These are phyloP conservation scores for Kwoniella bestiolae DNA, from an alignment of 768 basidiomycete genomes.

Conservation along the genomic window DNA sequence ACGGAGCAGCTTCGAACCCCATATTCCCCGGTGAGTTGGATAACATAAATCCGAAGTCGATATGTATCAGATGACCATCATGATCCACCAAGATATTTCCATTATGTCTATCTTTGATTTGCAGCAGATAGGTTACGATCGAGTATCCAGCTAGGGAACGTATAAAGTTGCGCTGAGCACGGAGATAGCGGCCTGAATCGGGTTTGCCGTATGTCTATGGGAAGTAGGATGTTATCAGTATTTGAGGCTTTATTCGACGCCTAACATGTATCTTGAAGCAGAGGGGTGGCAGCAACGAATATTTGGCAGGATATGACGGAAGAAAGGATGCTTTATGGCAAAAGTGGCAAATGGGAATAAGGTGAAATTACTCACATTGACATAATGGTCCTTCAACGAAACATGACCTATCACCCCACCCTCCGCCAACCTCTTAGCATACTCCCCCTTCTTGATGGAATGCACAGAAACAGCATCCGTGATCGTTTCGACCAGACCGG, in stretches of 20 bases:
- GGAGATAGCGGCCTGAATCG: conserved; percentile 79
- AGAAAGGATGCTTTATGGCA: too few species aligned
- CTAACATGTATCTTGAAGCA: too few species aligned
- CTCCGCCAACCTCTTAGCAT: conserved; percentile 80
- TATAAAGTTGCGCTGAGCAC: conserved; percentile 92
- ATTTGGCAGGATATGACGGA: too few species aligned
- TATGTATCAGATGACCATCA: conserved; percentile 90
- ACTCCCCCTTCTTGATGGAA: conserved; percentile 98
- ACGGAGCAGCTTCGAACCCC: conserved; percentile 98
- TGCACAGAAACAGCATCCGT: conserved; percentile 98
- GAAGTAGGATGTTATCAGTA: background rate
- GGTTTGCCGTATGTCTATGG: conserved; percentile 85
- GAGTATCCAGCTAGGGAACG: conserved; percentile 94
- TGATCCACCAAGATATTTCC: conserved; percentile 96
- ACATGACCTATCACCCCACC: conserved; percentile 79
- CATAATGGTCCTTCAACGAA: conserved; percentile 88
- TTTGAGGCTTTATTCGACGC: too few species aligned
- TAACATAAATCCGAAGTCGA: conserved; percentile 98
- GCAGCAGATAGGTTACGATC: conserved; percentile 90
- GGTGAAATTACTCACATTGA: conserved; percentile 74
- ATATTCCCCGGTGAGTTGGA: conserved; percentile 96
- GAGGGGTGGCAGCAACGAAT: too few species aligned
- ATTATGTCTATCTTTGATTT: conserved; percentile 98
- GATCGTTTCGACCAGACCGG: conserved; percentile 95
- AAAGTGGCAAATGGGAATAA: too few species aligned